Evolutionary conservation across 768 basidiomycete genomes (phyloP), one percentile per base, ranked within the genome.

Genomic region (Lactifluus hygrophoroides): DNA sequence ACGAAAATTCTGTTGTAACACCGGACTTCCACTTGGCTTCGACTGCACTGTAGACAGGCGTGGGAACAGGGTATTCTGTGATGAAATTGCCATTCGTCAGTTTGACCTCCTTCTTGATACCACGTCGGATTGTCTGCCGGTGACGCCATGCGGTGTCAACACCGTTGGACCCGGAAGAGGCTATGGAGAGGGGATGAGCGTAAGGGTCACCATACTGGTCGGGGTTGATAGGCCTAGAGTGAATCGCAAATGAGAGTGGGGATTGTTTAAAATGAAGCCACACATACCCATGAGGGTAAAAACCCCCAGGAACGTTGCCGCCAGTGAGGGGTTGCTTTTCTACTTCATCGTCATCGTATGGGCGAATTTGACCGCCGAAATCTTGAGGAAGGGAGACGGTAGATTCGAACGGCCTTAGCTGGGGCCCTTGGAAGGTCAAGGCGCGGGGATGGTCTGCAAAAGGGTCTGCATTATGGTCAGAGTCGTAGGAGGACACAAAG

Each of bases 41-140:
- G 35, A 91, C 84, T 21, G 91, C 91, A 58, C 84, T 86, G 66
- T 76, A 79, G 52, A 95, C 83, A 3, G 92, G 86, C 0, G 87
- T 86, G 2, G 93, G 93, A 1, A 94, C 93, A 7, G 83, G 76
- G 69, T 94, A 93, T 66, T 96, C 94, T 32, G 84, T 80, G 71
- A 95, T 88, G 73, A 93, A 95, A 67, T 94, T 89, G 58, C 94
- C 94, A 49, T 92, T 80, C 9, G 92, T 95, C 63, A 97, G 84
- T 70, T 90, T 89, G 75, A 98, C 88, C 69, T 88, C 90, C 66
- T 90, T 87, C n/a, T 92, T 94, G 23, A 93, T 90, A 58, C 91
- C 86, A 53, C 93, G 88, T 69, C 90, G 90, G 73, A 94, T 89
- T 32, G 89, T 92, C 72, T 95, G 92, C 55, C 92, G 85, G 58